Conservation (phyloP, 345 rosid genomes). For the Linum tenue region DNA sequence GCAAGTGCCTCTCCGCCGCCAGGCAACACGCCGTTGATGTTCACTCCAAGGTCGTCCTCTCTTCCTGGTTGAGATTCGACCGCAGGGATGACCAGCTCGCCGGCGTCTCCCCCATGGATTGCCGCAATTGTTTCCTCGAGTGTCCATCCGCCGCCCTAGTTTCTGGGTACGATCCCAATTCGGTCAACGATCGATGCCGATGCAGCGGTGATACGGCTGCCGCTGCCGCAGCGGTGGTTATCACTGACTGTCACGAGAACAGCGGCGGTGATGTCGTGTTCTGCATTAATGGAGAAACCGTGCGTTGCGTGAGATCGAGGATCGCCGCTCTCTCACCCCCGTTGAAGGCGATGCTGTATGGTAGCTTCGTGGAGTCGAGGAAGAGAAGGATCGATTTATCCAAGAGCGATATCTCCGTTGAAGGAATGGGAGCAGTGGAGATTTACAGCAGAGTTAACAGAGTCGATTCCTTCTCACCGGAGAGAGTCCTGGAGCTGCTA, state of each 20-base stretch:
- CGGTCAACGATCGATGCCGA: constrained; percentile 34
- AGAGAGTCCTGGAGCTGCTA: constrained; percentile 64
- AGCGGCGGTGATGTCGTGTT: constrained; percentile 44
- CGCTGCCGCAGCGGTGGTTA: constrained; percentile 9
- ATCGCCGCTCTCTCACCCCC: constrained; percentile 72
- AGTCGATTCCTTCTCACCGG: constrained; percentile 45
- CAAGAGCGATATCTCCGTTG: constrained; percentile 41
- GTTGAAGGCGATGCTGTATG: constrained; percentile 69
- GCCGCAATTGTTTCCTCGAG: constrained; percentile 46
- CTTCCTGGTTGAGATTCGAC: constrained; percentile 81
- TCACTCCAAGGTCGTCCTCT: constrained; percentile 62
- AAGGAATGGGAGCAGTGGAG: constrained; percentile 72
- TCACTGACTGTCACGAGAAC: constrained; percentile 34
- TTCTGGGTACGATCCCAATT: constrained; percentile 36
- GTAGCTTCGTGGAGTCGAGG: constrained; percentile 60
- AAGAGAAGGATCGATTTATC: constrained; percentile 53
- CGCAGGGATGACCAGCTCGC: constrained; percentile 64
- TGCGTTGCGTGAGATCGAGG: constrained; percentile 44
- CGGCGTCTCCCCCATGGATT: constrained; percentile 47
- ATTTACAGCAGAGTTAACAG: constrained; percentile 57
- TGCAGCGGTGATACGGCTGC: constrained; percentile 13
- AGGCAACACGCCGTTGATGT: constrained; percentile 58
- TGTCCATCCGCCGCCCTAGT: constrained; percentile 46
- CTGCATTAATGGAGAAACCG: constrained; percentile 44
- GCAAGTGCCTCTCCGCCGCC: constrained; percentile 62